A percentile compares a stretch with the other conserved stretches of the same genome.
Evolutionary conservation across 805 yeast species (phyloP).

Genomic region (Teunomyces stri): DNA sequence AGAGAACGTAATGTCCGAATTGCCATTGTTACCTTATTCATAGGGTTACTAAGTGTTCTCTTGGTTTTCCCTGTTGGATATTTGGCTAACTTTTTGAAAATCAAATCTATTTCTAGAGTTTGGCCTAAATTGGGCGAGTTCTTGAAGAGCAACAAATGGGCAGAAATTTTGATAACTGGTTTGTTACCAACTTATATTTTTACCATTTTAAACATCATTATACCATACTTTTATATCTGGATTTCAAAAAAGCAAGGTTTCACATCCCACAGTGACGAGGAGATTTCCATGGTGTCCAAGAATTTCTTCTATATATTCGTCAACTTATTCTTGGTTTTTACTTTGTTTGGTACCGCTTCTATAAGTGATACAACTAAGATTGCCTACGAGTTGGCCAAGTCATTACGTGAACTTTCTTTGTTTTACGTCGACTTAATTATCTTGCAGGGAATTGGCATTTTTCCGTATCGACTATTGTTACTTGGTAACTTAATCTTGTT

Average conservation of each 20-base stretch:
- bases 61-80: conserved; percentile 82
- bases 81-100: conserved; percentile 76
- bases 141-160: conserved; percentile 64
- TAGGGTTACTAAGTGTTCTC: conserved; percentile 66
- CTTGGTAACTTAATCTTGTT: conserved; percentile 75
- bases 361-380: conserved; percentile 86
- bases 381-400: conserved; percentile 82
- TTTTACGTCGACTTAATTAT: conserved; percentile 87
- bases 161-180: conserved; percentile 79
- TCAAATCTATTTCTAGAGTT: conserved; percentile 71
- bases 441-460: conserved; percentile 82
- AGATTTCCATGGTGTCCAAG: conserved; percentile 82
- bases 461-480: conserved; percentile 82
- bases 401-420: conserved; percentile 73
- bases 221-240: conserved; percentile 86
- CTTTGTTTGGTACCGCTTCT: conserved; percentile 89
- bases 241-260: conserved; percentile 82
- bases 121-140: conserved; percentile 81
- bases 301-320: conserved; percentile 94
- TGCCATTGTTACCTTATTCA: conserved; percentile 61
- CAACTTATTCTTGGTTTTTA: conserved; percentile 88
- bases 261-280: conserved; percentile 90
- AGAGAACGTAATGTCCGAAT: conserved; percentile 65
- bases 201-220: conserved; percentile 74
- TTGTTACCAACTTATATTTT: conserved; percentile 88